These are phyloP conservation scores for Niebla homalea DNA, from an alignment of 495 filamentous ascomycete species.

Conservation along the genomic window DNA sequence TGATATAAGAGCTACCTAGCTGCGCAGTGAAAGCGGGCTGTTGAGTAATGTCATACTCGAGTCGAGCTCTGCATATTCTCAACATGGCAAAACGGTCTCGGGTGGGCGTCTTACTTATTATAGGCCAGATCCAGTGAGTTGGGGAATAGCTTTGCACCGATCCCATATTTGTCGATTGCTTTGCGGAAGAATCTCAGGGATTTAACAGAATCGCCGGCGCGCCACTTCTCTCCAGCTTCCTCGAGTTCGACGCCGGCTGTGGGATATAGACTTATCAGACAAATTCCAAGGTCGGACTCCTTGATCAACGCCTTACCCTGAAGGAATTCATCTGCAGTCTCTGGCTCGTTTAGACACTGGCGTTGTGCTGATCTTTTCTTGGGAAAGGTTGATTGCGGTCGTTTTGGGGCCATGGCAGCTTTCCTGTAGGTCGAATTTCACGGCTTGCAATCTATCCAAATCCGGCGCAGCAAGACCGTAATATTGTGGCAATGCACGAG, in stretches of 20 bases:
- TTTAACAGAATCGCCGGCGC: conserved; percentile 56
- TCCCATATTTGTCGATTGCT: conserved; percentile 51
- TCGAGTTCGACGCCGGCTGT: conserved; percentile 53
- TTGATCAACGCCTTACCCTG: conserved; percentile 28
- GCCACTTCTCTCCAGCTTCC: conserved; percentile 61
- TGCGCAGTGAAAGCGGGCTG: conserved; percentile 37
- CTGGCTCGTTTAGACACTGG: conserved; percentile 19
- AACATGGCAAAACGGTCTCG: not conserved
- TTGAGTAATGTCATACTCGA: conserved; percentile 10
- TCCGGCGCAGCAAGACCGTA: not conserved
- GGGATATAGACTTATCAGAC: conserved; percentile 2
- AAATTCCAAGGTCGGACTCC: not conserved
- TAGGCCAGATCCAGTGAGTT: conserved; percentile 56
- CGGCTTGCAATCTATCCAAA: not conserved
- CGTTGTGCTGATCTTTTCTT: not conserved
- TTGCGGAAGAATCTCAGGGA: conserved; percentile 53
- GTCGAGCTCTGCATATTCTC: conserved; percentile 1
- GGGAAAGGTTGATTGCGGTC: not conserved
- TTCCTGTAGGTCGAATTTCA: not conserved
- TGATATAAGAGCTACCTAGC: conserved; percentile 35
- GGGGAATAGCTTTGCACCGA: conserved; percentile 44
- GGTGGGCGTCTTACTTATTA: conserved; percentile 41
- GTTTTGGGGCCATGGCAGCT: not conserved
- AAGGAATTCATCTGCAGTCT: conserved; percentile 49
- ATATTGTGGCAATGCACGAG: too few relatives aligned